Conservation (phyloP, 169 alveolate genomes). For the Eimeria praecox region DNA sequence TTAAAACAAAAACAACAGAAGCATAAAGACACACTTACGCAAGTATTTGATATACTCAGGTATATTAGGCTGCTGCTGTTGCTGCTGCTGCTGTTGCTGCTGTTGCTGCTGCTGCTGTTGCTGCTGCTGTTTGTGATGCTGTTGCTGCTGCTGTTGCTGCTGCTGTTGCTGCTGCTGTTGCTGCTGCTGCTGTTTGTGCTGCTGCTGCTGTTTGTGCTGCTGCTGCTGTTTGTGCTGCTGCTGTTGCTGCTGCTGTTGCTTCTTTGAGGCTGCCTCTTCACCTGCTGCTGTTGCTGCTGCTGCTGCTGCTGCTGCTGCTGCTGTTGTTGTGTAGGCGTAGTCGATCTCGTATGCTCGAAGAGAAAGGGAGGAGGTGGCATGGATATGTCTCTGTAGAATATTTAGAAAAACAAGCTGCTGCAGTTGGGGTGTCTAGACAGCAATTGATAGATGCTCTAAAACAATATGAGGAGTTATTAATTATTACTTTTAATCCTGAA, state of each 20-base stretch:
- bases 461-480: conserved; percentile 56
- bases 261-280: not conserved
- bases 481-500: conserved; percentile 3
- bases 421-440: conserved; percentile 24
- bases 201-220: not conserved
- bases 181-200: not conserved
- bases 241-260: no score
- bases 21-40: not conserved
- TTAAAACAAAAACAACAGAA: not conserved
- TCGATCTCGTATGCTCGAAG: conserved; percentile 34
- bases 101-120: conserved; percentile 11
- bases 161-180: not conserved
- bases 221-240: no score
- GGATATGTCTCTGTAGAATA: conserved; percentile 20
- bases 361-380: conserved; percentile 62
- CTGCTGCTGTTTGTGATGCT: not conserved
- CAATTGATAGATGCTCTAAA: conserved; percentile 31
- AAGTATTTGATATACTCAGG: conserved; percentile 7
- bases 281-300: not conserved
- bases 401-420: conserved; percentile 60
- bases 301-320: conserved; percentile 16
- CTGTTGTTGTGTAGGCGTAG: conserved; percentile 40
- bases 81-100: conserved; percentile 17
- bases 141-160: not conserved
- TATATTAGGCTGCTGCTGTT: not conserved